Evolutionary conservation across 768 basidiomycete species (phyloP).

Genomic region (Collybia sordida): DNA sequence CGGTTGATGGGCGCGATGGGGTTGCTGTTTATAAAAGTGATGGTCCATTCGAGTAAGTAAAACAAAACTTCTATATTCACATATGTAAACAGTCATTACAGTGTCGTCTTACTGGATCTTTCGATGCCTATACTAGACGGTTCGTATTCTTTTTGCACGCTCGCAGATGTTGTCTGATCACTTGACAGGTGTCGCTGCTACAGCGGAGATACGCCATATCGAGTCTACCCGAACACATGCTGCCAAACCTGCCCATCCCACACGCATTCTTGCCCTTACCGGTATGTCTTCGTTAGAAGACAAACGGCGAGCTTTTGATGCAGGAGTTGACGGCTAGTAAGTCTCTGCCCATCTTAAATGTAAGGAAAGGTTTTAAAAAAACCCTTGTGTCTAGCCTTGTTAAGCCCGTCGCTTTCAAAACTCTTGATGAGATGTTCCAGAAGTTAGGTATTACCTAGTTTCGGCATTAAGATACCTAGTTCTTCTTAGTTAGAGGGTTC

Average conservation of each 20-base stretch:
- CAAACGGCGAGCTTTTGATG: conserved; percentile 86
- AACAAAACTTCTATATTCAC: not conserved
- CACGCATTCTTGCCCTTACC: conserved; percentile 83
- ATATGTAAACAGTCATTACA: conserved; percentile 27
- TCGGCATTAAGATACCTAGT: no score
- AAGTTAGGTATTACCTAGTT: conserved; percentile 54
- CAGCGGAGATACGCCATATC: conserved; percentile 75
- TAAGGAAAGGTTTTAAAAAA: conserved; percentile 4
- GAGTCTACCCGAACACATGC: conserved; percentile 46
- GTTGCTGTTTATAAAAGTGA: conserved; percentile 71
- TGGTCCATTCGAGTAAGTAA: conserved; percentile 82
- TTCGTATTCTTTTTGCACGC: conserved; percentile 21
- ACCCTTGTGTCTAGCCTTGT: conserved; percentile 58
- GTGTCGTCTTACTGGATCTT: conserved; percentile 84
- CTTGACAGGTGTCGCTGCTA: conserved; percentile 80
- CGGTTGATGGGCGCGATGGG: conserved; percentile 83
- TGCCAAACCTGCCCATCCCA: conserved; percentile 16
- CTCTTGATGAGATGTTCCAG: conserved; percentile 79
- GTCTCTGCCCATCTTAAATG: conserved; percentile 28
- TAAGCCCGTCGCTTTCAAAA: conserved; percentile 95
- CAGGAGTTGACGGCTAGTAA: conserved; percentile 94
- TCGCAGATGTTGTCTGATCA: not conserved
- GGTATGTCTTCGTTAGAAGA: conserved; percentile 94
- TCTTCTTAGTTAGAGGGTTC: not conserved
- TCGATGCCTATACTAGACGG: conserved; percentile 96